Evolutionary conservation across 2,329 filamentous ascomycete genomes (phyloP).

Genomic region (Zymoseptoria brevis): DNA sequence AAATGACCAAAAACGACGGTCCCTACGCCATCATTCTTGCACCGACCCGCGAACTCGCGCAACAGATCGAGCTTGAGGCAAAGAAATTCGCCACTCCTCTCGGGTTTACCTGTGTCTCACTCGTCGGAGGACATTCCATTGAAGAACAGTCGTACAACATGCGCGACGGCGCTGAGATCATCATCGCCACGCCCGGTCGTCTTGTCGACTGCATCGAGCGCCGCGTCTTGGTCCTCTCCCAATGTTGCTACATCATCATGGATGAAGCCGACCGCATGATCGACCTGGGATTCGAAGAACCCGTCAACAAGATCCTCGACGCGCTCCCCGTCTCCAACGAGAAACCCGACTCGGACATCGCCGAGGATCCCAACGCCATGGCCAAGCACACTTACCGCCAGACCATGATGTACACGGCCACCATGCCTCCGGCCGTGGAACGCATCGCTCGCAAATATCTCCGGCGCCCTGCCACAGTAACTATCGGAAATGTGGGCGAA

Average conservation of each 20-base stretch:
- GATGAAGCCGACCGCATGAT: conserved; percentile 99
- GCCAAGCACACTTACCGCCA: conserved; percentile 78
- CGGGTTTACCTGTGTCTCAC: conserved; percentile 89
- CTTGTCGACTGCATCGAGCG: conserved; percentile 95
- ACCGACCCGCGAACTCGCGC: conserved; percentile 91
- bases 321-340: conserved; percentile 87
- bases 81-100: conserved; percentile 84
- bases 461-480: conserved; percentile 84
- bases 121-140: conserved; percentile 92
- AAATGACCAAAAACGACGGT: conserved; percentile 83
- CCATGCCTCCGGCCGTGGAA: conserved; percentile 88
- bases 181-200: conserved; percentile 96
- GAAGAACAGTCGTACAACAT: conserved; percentile 90
- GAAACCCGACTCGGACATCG: conserved; percentile 88
- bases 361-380: conserved; percentile 83
- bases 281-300: conserved; percentile 94
- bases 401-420: conserved; percentile 99
- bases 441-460: conserved; percentile 96
- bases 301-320: conserved; percentile 94
- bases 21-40: conserved; percentile 96
- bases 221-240: conserved; percentile 80
- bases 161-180: conserved; percentile 88
- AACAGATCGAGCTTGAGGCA: conserved; percentile 93
- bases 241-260: conserved; percentile 99
- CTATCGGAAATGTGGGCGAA: conserved; percentile 88